These are phyloP conservation scores for Leccinum glutinopallens DNA, from an alignment of 1,284 basidiomycete species.

Conservation along the genomic window DNA sequence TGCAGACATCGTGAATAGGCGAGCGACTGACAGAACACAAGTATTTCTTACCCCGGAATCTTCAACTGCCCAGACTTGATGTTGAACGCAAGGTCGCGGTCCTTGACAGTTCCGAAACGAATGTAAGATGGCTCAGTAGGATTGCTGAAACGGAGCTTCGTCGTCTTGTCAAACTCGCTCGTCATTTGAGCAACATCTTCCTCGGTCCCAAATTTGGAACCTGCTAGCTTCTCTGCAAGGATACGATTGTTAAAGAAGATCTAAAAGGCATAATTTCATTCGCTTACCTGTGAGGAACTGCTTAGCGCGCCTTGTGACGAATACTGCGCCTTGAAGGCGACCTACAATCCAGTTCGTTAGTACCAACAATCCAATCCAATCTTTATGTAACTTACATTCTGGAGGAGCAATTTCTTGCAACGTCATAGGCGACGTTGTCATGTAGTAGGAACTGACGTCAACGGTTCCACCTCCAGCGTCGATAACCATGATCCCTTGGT, in stretches of 20 bases:
- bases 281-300: slow-evolving; percentile 34
- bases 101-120: slow-evolving; percentile 42
- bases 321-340: slow-evolving; percentile 38
- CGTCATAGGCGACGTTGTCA: slow-evolving; percentile 23
- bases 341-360: slow-evolving; percentile 28
- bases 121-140: slow-evolving; percentile 26
- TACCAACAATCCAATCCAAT: not conserved
- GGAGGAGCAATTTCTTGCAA: slow-evolving; percentile 37
- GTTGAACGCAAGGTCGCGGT: slow-evolving; percentile 37
- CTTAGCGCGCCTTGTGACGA: slow-evolving; percentile 38
- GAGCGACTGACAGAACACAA: not conserved
- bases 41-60: slow-evolving; percentile 37
- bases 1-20: slow-evolving; percentile 27
- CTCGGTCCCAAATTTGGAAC: slow-evolving; percentile 25
- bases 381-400: slow-evolving; percentile 28
- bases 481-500: slow-evolving; percentile 45
- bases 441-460: slow-evolving; percentile 41
- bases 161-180: slow-evolving; percentile 41
- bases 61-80: slow-evolving; percentile 46
- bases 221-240: slow-evolving; percentile 35
- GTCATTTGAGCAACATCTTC: slow-evolving; percentile 41
- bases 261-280: not conserved
- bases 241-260: not conserved
- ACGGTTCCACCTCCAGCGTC: slow-evolving; percentile 38
- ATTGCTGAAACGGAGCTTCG: slow-evolving; percentile 40